A percentile compares a stretch with the other conserved stretches of the same genome.
These are phyloP conservation scores for Brachypodium distachyon DNA, from an alignment of 202 grass and related monocot genomes.

Conservation along the genomic window DNA sequence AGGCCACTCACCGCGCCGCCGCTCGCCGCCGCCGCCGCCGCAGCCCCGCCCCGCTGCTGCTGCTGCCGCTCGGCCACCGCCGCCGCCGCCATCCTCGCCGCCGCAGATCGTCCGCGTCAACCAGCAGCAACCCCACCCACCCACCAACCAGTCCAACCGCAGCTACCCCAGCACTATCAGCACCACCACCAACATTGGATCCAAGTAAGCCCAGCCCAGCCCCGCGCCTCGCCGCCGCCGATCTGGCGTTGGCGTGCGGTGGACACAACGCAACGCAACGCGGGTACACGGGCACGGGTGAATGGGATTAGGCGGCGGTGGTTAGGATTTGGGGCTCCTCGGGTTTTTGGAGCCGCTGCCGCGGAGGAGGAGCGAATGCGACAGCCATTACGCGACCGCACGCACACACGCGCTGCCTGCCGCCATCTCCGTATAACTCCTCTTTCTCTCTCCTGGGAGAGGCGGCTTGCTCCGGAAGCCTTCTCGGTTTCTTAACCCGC, in stretches of 20 bases:
- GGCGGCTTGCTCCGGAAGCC: conserved; percentile 16
- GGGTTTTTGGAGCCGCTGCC: conserved; percentile 13
- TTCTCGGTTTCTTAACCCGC: not conserved
- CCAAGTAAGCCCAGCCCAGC: not conserved
- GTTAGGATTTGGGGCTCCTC: conserved; percentile 33
- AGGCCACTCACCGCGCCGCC: conserved; percentile 32
- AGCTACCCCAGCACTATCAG: not conserved
- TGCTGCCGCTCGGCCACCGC: conserved; percentile 21
- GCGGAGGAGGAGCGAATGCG: conserved; percentile 19
- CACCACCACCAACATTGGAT: conserved; percentile 19
- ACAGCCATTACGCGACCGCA: conserved; percentile 7
- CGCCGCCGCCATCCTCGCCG: not conserved
- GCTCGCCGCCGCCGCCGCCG: conserved; percentile 8
- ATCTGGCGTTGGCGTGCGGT: conserved; percentile 6
- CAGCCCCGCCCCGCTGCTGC: not conserved
- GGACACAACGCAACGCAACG: conserved; percentile 1
- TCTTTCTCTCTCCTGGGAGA: not conserved
- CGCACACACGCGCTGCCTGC: conserved; percentile 2
- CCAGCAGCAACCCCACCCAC: not conserved
- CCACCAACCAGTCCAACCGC: not conserved
- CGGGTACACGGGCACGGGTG: not conserved
- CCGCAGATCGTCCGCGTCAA: conserved; percentile 39
- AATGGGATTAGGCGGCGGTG: conserved; percentile 33
- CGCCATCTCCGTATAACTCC: not conserved
- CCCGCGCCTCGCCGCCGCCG: not conserved